Percentiles rank a stretch among this genome's conserved stretches.
phyloP scores from a whole-genome alignment of 768 basidiomycete genomes.

The Panaeolus cyanescens region DNA sequence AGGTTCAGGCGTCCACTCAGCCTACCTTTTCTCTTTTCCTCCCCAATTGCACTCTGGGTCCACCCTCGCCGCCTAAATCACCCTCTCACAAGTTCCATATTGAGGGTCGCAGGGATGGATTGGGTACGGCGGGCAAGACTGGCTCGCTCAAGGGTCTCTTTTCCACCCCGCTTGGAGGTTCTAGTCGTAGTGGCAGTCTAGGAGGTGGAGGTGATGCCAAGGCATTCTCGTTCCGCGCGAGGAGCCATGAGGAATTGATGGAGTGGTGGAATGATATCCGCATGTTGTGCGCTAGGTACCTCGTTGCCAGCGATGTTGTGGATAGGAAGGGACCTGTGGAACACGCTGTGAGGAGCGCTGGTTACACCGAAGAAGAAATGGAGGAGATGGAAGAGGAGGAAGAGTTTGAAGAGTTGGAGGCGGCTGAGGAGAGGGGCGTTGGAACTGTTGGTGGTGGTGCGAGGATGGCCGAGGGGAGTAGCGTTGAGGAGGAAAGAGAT shows the following conservation, averaged over 20 bases:
- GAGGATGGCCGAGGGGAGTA: constrained; percentile 26
- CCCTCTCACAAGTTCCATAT: constrained; percentile 96
- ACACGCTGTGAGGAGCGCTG: constrained; percentile 86
- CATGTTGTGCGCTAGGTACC: constrained; percentile 91
- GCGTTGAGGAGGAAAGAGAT: constrained; percentile 41
- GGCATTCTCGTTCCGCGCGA: constrained; percentile 88
- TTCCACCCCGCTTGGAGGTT: constrained; percentile 3
- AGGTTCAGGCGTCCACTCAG: constrained; percentile 41
- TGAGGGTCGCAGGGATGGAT: constrained; percentile 86
- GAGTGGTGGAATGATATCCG: constrained; percentile 99
- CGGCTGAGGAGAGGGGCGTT: constrained; percentile 49
- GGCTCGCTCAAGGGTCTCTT: constrained; percentile 51
- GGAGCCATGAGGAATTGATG: constrained; percentile 97
- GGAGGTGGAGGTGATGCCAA: constrained; percentile 32
- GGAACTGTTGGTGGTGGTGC: constrained; percentile 35
- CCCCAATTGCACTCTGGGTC: constrained; percentile 94
- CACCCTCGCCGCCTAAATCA: constrained; percentile 69
- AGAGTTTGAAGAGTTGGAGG: constrained; percentile 66
- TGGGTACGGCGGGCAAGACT: constrained; percentile 52
- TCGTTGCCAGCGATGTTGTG: constrained; percentile 92
- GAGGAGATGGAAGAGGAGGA: constrained; percentile 29
- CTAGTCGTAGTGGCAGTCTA: not conserved
- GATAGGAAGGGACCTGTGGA: constrained; percentile 91
- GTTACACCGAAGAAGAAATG: constrained; percentile 84
- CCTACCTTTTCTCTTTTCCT: constrained; percentile 90